Base-by-base conservation (phyloP, 257 asterid species). In the Leptodermis oblonga region DNA sequence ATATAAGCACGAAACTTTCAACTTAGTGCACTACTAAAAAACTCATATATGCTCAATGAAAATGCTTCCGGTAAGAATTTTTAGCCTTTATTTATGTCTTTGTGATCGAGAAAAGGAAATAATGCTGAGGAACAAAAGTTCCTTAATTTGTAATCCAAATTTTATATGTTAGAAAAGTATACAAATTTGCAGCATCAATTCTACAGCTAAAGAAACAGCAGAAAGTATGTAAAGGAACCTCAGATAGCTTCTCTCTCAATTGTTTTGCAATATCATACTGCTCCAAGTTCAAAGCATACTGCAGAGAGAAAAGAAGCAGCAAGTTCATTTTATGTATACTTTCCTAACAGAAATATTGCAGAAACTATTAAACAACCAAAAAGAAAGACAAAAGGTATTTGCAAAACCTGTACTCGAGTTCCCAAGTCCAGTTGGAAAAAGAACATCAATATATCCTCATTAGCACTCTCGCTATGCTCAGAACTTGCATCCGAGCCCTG, bases 201-300 rank as follows among this genome's bases (percentile, higher is more conserved):
- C 55, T 13, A 56, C 52, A 56, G 28, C 13, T 11, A 17, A 41
- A 28, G 4, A 53, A 51, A 49, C 64, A 62, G 51, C 39, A 49
- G 22, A 64, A 41, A 62, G 1, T 63, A 26, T 7, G 26, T 26
- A 72, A 26, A 53, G 83, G 65, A 77, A 93, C 99, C 96, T 93
- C 97, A 30, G 87, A 79, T 76, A 93, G 84, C 84, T 93, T 90
- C 82, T 86, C 83, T 86, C 99, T 89, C 84, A 93, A 76, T 73
- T 90, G 88, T 82, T 89, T 87, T 6, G 97, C 99, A 73, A 82
- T 79, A 46, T 93, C 99, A 74, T 85, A 93, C 88, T 93, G 88
- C 85, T 93, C 99, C 91, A 91, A 71, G 65, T 93, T 93, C 95
- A 90, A 76, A 73, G 96, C 95, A 82, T 86, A 93, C 99, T 93